These are phyloP conservation scores for Blastobotrys ciferrii DNA, from an alignment of 1,139 yeast species.

Conservation along the genomic window DNA sequence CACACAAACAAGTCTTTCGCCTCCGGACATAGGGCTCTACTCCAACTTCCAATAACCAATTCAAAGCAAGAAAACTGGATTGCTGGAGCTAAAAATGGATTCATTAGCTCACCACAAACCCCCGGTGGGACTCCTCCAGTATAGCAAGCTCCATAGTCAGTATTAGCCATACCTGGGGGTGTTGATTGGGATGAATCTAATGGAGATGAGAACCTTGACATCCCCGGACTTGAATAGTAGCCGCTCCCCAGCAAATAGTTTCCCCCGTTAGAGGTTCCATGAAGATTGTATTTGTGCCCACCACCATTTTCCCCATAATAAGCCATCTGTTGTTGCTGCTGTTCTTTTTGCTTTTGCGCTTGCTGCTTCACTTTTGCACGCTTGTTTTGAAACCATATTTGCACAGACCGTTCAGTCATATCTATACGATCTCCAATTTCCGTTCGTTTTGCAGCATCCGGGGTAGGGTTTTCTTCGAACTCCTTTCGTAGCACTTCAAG, in stretches of 20 bases:
- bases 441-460: constrained; percentile 51
- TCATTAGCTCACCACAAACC: neutral
- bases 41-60: constrained; percentile 35
- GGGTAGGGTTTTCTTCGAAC: constrained; percentile 64
- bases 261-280: constrained; percentile 3
- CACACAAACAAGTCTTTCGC: constrained; percentile 28
- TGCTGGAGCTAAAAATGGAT: constrained; percentile 8
- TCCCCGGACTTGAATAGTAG: constrained; percentile 15
- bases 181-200: constrained; percentile 12
- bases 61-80: constrained; percentile 28
- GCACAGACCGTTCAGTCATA: constrained; percentile 87
- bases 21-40: constrained; percentile 26
- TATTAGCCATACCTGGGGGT: constrained; percentile 1
- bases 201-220: constrained; percentile 12
- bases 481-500: constrained; percentile 66
- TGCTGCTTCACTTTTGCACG: constrained; percentile 73
- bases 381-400: constrained; percentile 94
- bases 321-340: constrained; percentile 17
- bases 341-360: neutral
- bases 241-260: constrained; percentile 9
- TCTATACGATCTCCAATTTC: constrained; percentile 72
- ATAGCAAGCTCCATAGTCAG: neutral
- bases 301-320: constrained; percentile 12
- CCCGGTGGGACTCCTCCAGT: neutral
- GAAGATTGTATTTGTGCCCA: constrained; percentile 2